Percentiles rank a stretch among this genome's conserved stretches.
Evolutionary conservation across 305 asterid genomes (phyloP).

Genomic region (Solanum hybrid): DNA sequence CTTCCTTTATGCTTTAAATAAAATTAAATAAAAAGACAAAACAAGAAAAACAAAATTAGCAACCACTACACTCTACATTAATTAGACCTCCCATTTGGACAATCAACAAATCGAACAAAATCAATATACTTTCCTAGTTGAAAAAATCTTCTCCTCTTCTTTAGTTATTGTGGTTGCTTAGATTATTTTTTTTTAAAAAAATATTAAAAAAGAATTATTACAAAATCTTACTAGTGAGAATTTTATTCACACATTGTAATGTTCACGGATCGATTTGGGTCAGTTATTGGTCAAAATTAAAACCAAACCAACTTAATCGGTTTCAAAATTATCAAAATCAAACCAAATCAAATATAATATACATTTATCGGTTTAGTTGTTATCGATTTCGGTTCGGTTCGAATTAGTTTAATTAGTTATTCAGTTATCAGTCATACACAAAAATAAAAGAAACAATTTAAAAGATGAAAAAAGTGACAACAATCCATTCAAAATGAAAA

Average conservation of each 20-base stretch:
- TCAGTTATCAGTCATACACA: not conserved
- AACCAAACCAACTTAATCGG: not conserved
- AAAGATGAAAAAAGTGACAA: no score
- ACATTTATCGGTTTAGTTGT: not conserved
- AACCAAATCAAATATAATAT: not conserved
- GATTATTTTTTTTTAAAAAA: not conserved
- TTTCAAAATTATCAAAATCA: no score
- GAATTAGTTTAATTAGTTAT: no score
- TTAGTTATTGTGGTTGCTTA: not conserved
- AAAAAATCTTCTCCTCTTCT: not conserved
- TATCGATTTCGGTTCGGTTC: not conserved
- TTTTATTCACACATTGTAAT: not conserved
- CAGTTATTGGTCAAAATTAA: no score
- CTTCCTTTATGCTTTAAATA: not conserved
- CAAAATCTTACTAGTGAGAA: not conserved
- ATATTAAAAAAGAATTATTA: no score
- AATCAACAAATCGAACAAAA: not conserved
- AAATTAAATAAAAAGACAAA: not conserved
- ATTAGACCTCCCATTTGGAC: not conserved
- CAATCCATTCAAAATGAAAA: not conserved
- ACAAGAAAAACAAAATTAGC: not conserved
- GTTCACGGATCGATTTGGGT: not conserved
- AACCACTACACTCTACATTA: not conserved
- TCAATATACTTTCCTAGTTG: not conserved
- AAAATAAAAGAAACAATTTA: not conserved